Percentiles rank a stretch among this genome's conserved stretches.
phyloP scores from a whole-genome alignment of 2,329 filamentous ascomycete genomes.

The Talaromyces sp. region DNA sequence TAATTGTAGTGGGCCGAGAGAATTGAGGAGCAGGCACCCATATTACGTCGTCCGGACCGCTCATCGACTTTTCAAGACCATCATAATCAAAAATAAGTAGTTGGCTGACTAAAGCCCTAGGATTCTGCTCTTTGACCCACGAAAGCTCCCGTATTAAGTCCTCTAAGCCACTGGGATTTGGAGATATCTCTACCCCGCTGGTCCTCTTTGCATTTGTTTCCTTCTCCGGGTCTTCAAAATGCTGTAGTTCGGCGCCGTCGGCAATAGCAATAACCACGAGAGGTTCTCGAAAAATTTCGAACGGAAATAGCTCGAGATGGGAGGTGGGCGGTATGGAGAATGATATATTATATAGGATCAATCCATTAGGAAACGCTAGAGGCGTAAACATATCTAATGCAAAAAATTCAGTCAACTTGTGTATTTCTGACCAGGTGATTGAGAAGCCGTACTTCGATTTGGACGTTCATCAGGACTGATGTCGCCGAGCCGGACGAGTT shows the following conservation, averaged over 20 bases:
- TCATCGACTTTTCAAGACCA: slow-evolving; percentile 54
- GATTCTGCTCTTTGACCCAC: slow-evolving; percentile 67
- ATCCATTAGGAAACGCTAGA: slow-evolving; percentile 77
- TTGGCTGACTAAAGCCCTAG: slow-evolving; percentile 73
- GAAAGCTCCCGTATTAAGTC: slow-evolving; percentile 62
- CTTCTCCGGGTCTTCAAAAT: slow-evolving; percentile 22
- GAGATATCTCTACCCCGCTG: slow-evolving; percentile 30
- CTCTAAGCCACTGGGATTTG: slow-evolving; percentile 36
- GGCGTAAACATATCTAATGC: slow-evolving; percentile 85
- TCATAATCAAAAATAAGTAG: slow-evolving; percentile 76
- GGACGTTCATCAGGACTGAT: slow-evolving; percentile 80
- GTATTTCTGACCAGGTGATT: background rate
- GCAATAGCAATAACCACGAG: slow-evolving; percentile 79
- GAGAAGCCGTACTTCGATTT: slow-evolving; percentile 69
- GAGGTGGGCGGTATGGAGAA: slow-evolving; percentile 76
- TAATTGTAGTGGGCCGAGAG: slow-evolving; percentile 74
- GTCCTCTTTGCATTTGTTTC: slow-evolving; percentile 11
- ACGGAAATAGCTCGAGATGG: slow-evolving; percentile 76
- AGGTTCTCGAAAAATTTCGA: slow-evolving; percentile 85
- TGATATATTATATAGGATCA: slow-evolving; percentile 83
- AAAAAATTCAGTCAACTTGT: slow-evolving; percentile 19
- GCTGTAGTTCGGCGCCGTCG: slow-evolving; percentile 68
- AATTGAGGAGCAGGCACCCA: slow-evolving; percentile 66
- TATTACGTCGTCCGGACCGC: slow-evolving; percentile 61
- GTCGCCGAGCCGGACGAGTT: slow-evolving; percentile 79